Percentiles rank a stretch among this genome's conserved stretches.
Evolutionary conservation across 176 grass and related monocot genomes (phyloP).

Genomic region (Musa acuminata): DNA sequence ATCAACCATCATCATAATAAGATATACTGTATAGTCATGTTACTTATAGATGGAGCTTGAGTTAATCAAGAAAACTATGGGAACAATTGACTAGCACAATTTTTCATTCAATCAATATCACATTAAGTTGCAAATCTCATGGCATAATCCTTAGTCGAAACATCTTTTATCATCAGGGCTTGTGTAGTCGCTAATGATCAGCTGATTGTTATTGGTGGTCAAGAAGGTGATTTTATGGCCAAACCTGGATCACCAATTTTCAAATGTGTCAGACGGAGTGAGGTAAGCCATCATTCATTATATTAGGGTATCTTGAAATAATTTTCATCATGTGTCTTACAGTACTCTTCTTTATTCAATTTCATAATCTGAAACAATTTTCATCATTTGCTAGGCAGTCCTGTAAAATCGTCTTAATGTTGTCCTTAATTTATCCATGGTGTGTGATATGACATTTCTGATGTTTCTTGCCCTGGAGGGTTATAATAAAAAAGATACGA

Average conservation of each 20-base stretch:
- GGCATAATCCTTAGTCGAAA: background rate
- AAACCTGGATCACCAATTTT: constrained; percentile 98
- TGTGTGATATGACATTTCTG: no score
- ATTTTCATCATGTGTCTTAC: background rate
- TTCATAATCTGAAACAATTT: background rate
- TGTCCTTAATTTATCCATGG: no score
- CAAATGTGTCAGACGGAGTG: constrained; percentile 88
- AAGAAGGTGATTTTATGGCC: constrained; percentile 99
- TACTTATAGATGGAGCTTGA: background rate
- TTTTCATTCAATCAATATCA: no score
- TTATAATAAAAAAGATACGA: no score
- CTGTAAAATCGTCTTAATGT: no score
- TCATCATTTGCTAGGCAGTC: no score
- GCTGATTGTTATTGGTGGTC: constrained; percentile 82
- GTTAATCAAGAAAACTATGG: no score
- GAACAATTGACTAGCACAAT: no score
- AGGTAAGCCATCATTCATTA: constrained; percentile 39
- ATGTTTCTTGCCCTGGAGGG: no score
- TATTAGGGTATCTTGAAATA: background rate
- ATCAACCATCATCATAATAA: background rate
- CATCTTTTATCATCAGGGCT: constrained; percentile 40
- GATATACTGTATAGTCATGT: background rate
- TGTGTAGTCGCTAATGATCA: constrained; percentile 95
- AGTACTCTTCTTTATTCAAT: background rate
- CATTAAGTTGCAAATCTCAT: background rate